A percentile compares a stretch with the other conserved stretches of the same genome.
phyloP scores from a whole-genome alignment of 768 basidiomycete genomes.

The Auriscalpium orientale region DNA sequence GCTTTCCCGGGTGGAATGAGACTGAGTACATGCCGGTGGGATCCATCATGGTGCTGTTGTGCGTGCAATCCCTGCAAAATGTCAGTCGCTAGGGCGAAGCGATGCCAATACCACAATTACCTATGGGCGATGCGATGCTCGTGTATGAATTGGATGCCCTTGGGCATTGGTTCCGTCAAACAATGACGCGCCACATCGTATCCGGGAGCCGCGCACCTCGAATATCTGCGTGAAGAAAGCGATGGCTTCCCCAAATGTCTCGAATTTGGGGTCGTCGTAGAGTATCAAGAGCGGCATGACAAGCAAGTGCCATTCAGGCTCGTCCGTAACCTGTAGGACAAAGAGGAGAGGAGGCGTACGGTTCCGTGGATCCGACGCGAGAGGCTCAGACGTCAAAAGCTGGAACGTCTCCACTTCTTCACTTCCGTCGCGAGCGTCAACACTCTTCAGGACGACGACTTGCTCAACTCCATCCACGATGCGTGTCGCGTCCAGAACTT shows the following conservation, averaged over 20 bases:
- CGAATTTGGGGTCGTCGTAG: slow-evolving; percentile 19
- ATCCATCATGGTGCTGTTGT: slow-evolving; percentile 22
- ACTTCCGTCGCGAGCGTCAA: not conserved
- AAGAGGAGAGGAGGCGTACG: slow-evolving; percentile 25
- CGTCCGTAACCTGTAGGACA: slow-evolving; percentile 14
- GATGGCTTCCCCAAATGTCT: slow-evolving; percentile 16
- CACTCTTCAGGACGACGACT: not conserved
- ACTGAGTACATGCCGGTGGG: slow-evolving; percentile 19
- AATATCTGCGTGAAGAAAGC: slow-evolving; percentile 19
- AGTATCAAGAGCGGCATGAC: slow-evolving; percentile 22
- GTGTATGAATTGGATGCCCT: slow-evolving; percentile 21
- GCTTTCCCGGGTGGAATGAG: slow-evolving; percentile 20
- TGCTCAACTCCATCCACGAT: no score
- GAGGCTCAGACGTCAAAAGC: slow-evolving; percentile 14
- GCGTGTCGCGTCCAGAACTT: no score
- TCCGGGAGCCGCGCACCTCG: slow-evolving; percentile 7
- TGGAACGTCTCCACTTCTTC: slow-evolving; percentile 13
- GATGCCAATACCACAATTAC: slow-evolving; percentile 17
- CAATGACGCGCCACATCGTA: slow-evolving; percentile 10
- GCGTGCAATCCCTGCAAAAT: slow-evolving; percentile 6
- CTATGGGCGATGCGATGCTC: slow-evolving; percentile 18
- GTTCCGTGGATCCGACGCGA: slow-evolving; percentile 19
- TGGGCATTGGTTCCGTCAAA: not conserved
- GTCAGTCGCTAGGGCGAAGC: not conserved
- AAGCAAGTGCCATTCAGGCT: not conserved